Percentiles rank a stretch among this genome's conserved stretches.
Evolutionary conservation across 2,329 filamentous ascomycete genomes (phyloP).

Genomic region (Cercospora sojina): DNA sequence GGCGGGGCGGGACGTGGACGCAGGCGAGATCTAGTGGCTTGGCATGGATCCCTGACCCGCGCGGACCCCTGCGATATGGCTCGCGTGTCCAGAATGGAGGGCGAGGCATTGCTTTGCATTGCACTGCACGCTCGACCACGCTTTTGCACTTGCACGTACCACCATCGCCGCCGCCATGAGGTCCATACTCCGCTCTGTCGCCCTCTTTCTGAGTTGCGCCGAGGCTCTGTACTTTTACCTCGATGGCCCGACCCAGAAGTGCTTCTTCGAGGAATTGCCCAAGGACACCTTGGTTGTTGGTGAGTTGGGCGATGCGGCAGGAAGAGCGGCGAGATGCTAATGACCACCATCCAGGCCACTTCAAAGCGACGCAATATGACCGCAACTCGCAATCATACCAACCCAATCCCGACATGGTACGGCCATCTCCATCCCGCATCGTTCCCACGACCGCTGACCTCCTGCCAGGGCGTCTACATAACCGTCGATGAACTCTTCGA

Average conservation of each 20-base stretch:
- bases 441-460: slow-evolving; percentile 11
- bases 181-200: slow-evolving; percentile 31
- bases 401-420: slow-evolving; percentile 62
- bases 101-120: neutral
- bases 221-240: slow-evolving; percentile 95
- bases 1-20: neutral
- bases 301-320: slow-evolving; percentile 41
- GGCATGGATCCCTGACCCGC: slow-evolving; percentile 4
- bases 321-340: neutral
- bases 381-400: slow-evolving; percentile 66
- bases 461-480: slow-evolving; percentile 69
- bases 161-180: slow-evolving; percentile 27
- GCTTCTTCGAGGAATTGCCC: slow-evolving; percentile 96
- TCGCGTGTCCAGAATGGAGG: slow-evolving; percentile 11
- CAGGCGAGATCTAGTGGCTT: neutral
- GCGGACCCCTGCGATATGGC: slow-evolving; percentile 13
- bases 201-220: slow-evolving; percentile 55
- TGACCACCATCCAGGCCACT: slow-evolving; percentile 61
- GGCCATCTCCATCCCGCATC: neutral
- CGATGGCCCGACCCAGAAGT: slow-evolving; percentile 80
- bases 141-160: neutral
- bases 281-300: slow-evolving; percentile 96
- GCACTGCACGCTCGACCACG: neutral
- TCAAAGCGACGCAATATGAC: slow-evolving; percentile 81
- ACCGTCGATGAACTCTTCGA: slow-evolving; percentile 97